phyloP scores from a whole-genome alignment of 257 asterid species.

The Leonotis leonurus region DNA sequence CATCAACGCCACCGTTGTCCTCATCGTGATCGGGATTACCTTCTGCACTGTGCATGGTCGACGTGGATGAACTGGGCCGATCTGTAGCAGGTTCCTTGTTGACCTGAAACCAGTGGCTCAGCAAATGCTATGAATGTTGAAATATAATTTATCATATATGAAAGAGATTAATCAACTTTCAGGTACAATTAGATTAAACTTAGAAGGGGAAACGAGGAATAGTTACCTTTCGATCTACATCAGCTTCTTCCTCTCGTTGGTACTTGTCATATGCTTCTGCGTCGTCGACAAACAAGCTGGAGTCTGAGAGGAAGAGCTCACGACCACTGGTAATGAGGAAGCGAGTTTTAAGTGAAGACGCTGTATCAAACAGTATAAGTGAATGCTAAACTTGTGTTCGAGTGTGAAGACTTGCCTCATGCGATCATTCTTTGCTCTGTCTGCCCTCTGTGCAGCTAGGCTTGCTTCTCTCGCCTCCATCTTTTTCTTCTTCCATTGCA shows the following conservation, averaged over 20 bases:
- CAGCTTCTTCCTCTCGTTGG: conserved; percentile 50
- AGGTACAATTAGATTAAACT: not conserved
- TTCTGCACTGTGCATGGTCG: conserved; percentile 33
- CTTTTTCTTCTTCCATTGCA: conserved; percentile 86
- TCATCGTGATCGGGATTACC: conserved; percentile 15
- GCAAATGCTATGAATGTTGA: conserved; percentile 2
- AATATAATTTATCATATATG: not conserved
- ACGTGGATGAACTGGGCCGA: conserved; percentile 64
- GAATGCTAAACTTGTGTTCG: not conserved
- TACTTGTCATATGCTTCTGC: conserved; percentile 70
- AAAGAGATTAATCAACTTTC: not conserved
- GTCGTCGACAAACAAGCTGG: conserved; percentile 81
- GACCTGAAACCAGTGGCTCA: conserved; percentile 37
- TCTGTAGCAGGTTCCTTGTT: conserved; percentile 34
- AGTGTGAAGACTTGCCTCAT: conserved; percentile 57
- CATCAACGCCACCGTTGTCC: conserved; percentile 32
- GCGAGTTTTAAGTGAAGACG: conserved; percentile 16
- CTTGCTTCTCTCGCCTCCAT: conserved; percentile 73
- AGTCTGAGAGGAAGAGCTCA: conserved; percentile 73
- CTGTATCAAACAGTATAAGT: not conserved
- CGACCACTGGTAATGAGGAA: conserved; percentile 59
- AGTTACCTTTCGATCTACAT: conserved; percentile 40
- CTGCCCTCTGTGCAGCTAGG: conserved; percentile 81
- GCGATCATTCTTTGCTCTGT: conserved; percentile 95
- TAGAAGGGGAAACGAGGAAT: not conserved